Conservation (phyloP, 768 basidiomycete species). For the Lentinula edodes region DNA sequence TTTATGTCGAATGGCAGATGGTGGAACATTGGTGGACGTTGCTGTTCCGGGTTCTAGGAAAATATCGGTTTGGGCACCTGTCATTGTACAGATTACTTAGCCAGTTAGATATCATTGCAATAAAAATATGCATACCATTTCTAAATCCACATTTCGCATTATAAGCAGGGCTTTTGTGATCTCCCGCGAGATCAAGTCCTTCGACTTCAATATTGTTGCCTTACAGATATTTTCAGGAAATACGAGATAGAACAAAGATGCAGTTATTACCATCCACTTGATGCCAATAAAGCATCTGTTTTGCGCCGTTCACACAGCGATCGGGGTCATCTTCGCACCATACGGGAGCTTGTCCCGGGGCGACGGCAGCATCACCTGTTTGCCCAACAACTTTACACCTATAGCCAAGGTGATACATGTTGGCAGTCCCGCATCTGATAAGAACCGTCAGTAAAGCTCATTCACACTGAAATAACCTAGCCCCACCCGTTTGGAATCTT, state of each 20-base stretch:
- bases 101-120: neutral
- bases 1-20: neutral
- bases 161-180: conserved; percentile 30
- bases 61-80: conserved; percentile 10
- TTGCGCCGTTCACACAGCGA: conserved; percentile 31
- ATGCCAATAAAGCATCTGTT: conserved; percentile 41
- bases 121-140: conserved; percentile 17
- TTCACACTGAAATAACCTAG: conserved; percentile 9
- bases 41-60: conserved; percentile 5
- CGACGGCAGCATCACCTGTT: conserved; percentile 22
- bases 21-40: neutral
- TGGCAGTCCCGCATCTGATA: conserved; percentile 34
- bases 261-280: conserved; percentile 36
- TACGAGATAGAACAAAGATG: neutral
- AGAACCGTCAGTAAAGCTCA: neutral
- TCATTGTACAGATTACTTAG: neutral
- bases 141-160: conserved; percentile 30
- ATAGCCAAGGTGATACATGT: conserved; percentile 40
- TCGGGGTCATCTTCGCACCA: conserved; percentile 32
- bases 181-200: conserved; percentile 38
- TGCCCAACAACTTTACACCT: conserved; percentile 32
- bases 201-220: conserved; percentile 33
- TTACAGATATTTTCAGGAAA: neutral
- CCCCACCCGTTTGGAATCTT: conserved; percentile 19
- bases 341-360: conserved; percentile 27